Evolutionary conservation across 441 rosid genomes (phyloP).

Genomic region (Euphorbia celastroides): DNA sequence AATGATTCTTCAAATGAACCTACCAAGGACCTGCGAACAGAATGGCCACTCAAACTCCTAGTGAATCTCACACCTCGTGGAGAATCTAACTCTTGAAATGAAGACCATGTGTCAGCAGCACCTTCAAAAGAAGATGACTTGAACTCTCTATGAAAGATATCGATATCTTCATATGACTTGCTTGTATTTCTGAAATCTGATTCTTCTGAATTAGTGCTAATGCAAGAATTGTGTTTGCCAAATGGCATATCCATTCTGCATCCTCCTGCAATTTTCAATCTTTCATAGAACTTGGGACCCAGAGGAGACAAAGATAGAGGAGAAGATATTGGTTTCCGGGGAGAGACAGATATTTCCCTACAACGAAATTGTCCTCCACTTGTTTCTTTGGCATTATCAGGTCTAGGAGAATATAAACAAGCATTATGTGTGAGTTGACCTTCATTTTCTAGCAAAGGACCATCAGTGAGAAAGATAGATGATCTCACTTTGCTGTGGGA

Average conservation of each 20-base stretch:
- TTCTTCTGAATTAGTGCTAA: slow-evolving; percentile 29
- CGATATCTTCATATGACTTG: slow-evolving; percentile 55
- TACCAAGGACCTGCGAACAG: slow-evolving; percentile 79
- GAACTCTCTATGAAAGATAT: slow-evolving; percentile 44
- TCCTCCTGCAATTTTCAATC: slow-evolving; percentile 38
- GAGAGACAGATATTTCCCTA: slow-evolving; percentile 43
- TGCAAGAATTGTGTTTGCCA: slow-evolving; percentile 29
- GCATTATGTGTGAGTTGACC: slow-evolving; percentile 22
- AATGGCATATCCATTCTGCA: slow-evolving; percentile 38
- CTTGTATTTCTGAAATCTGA: slow-evolving; percentile 33
- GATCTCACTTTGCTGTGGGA: slow-evolving; percentile 29
- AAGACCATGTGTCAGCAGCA: slow-evolving; percentile 32
- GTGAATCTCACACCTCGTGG: slow-evolving; percentile 45
- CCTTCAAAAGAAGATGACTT: slow-evolving; percentile 56
- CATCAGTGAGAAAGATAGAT: slow-evolving; percentile 60
- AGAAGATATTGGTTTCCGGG: slow-evolving; percentile 32
- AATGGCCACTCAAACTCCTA: slow-evolving; percentile 72
- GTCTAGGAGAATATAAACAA: slow-evolving; percentile 33
- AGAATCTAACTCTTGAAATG: slow-evolving; percentile 41
- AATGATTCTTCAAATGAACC: slow-evolving; percentile 98
- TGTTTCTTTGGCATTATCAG: slow-evolving; percentile 33
- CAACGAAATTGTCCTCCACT: slow-evolving; percentile 33
- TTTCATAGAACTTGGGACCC: slow-evolving; percentile 67
- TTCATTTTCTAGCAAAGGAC: slow-evolving; percentile 56
- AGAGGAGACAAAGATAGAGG: slow-evolving; percentile 82